These are phyloP conservation scores for Stromatinia cepivora DNA, from an alignment of 2,329 filamentous ascomycete genomes.

Conservation along the genomic window DNA sequence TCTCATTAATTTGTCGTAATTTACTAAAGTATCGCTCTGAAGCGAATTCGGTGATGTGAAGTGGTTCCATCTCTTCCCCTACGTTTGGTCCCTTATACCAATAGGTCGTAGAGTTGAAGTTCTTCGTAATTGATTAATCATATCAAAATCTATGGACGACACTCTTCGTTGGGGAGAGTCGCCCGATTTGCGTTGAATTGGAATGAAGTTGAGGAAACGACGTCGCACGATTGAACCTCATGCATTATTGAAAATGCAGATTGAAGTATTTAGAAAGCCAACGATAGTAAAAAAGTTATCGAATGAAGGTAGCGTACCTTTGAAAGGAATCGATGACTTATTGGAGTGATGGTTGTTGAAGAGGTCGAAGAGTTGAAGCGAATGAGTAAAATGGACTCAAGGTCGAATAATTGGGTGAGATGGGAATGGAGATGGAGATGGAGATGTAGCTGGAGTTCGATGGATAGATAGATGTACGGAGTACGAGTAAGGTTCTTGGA, in stretches of 20 bases:
- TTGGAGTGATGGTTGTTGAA: neutral
- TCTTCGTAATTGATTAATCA: slow-evolving; percentile 34
- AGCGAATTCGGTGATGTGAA: slow-evolving; percentile 65
- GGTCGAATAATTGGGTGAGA: neutral
- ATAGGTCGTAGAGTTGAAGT: slow-evolving; percentile 35
- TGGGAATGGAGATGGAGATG: neutral
- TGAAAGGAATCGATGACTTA: neutral
- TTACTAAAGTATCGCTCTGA: slow-evolving; percentile 65
- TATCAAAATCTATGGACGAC: slow-evolving; percentile 34
- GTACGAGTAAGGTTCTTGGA: neutral
- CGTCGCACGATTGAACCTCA: slow-evolving; percentile 35
- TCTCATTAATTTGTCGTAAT: slow-evolving; percentile 54
- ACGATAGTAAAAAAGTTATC: neutral
- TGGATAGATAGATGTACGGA: too few species aligned
- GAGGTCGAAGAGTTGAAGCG: neutral
- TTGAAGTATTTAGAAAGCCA: neutral
- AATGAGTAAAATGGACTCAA: neutral
- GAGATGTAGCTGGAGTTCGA: too few species aligned
- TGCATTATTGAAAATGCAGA: slow-evolving; percentile 28
- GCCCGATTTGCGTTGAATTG: slow-evolving; percentile 31
- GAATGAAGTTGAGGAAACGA: slow-evolving; percentile 26
- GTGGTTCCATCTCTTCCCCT: slow-evolving; percentile 54
- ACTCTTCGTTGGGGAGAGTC: slow-evolving; percentile 30
- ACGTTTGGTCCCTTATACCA: slow-evolving; percentile 38
- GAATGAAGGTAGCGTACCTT: neutral